Percentiles rank a stretch among this genome's conserved stretches.
These are phyloP conservation scores for Gentiana macrophylla DNA, from an alignment of 257 asterid genomes.

Conservation along the genomic window DNA sequence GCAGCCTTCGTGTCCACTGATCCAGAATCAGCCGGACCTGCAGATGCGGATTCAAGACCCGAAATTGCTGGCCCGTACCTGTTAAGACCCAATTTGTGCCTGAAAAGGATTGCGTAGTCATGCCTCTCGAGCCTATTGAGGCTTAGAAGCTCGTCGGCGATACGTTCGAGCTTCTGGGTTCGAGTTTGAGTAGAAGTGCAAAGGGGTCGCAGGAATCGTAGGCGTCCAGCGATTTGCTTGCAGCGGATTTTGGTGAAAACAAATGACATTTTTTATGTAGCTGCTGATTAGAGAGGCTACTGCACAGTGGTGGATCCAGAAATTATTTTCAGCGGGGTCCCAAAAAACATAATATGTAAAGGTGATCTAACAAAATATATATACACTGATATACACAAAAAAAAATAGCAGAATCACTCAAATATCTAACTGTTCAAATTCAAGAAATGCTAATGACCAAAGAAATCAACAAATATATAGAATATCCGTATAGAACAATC, in stretches of 20 bases:
- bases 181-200: slow-evolving; percentile 33
- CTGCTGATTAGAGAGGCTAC: too few relatives aligned
- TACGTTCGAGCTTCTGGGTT: slow-evolving; percentile 60
- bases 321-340: too few relatives aligned
- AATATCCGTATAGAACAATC: too few relatives aligned
- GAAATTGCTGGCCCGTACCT: slow-evolving; percentile 50
- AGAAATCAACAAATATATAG: too few relatives aligned
- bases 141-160: slow-evolving; percentile 57
- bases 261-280: slow-evolving; percentile 26
- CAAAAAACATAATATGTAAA: too few relatives aligned
- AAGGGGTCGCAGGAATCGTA: slow-evolving; percentile 30
- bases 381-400: too few relatives aligned
- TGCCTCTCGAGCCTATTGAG: slow-evolving; percentile 70
- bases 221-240: slow-evolving; percentile 18
- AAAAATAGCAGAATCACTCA: too few relatives aligned
- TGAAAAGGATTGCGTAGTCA: slow-evolving; percentile 52
- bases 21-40: slow-evolving; percentile 30
- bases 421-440: too few relatives aligned
- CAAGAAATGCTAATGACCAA: too few relatives aligned
- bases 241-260: slow-evolving; percentile 25
- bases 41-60: slow-evolving; percentile 16
- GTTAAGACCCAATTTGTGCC: slow-evolving; percentile 58
- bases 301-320: too few relatives aligned
- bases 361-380: too few relatives aligned
- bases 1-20: slow-evolving; percentile 33